phyloP scores from a whole-genome alignment of 441 rosid species.

The Populus hybrid region DNA sequence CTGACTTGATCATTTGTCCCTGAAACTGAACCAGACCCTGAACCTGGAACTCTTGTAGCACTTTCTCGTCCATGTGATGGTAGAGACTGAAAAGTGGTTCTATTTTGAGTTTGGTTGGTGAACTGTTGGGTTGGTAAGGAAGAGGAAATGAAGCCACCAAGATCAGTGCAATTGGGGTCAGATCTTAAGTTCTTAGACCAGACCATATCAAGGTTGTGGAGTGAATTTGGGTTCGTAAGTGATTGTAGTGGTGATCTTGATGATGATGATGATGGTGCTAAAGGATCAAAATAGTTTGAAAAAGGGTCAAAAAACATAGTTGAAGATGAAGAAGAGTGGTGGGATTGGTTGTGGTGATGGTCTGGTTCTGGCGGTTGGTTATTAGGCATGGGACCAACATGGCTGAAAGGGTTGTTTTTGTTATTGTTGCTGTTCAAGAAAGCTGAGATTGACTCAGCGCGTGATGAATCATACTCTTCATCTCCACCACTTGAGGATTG shows the following conservation, averaged over 20 bases:
- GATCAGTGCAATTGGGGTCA: constrained; percentile 42
- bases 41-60: too few relatives aligned
- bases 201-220: constrained; percentile 35
- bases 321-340: constrained; percentile 22
- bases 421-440: constrained; percentile 29
- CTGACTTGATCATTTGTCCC: too few relatives aligned
- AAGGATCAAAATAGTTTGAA: constrained; percentile 44
- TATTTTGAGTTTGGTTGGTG: constrained; percentile 18
- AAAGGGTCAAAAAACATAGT: constrained; percentile 31
- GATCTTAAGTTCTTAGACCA: constrained; percentile 36
- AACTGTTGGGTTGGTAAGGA: constrained; percentile 33
- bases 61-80: too few relatives aligned
- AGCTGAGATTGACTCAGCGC: constrained; percentile 39
- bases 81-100: too few relatives aligned
- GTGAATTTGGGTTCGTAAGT: constrained; percentile 29
- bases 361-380: constrained; percentile 24
- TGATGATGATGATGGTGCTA: constrained; percentile 16
- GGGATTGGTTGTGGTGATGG: constrained; percentile 9
- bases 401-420: constrained; percentile 26
- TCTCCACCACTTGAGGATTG: constrained; percentile 73
- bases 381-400: constrained; percentile 27
- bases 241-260: constrained; percentile 13
- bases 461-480: constrained; percentile 51
- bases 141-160: constrained; percentile 29
- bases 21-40: too few relatives aligned